Evolutionary conservation across 257 asterid genomes (phyloP).

Genomic region (Scutellaria minor): DNA sequence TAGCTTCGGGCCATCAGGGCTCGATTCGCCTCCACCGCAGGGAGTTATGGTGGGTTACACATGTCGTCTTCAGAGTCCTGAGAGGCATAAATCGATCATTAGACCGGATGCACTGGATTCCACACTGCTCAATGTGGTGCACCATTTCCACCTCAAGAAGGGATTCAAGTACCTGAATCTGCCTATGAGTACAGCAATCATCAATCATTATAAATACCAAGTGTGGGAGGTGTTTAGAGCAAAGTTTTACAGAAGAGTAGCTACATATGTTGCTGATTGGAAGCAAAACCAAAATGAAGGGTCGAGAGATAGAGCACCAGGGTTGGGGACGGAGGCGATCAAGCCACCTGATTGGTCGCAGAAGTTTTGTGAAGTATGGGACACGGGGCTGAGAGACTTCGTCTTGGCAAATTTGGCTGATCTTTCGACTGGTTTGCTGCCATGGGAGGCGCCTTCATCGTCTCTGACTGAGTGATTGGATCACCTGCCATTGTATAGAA

Average conservation of each 20-base stretch:
- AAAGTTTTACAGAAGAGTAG: slow-evolving; percentile 84
- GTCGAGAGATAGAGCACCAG: slow-evolving; percentile 88
- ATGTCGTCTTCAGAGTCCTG: slow-evolving; percentile 82
- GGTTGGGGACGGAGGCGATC: slow-evolving; percentile 88
- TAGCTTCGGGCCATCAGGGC: slow-evolving; percentile 91
- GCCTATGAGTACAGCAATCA: slow-evolving; percentile 62
- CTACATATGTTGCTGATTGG: slow-evolving; percentile 92
- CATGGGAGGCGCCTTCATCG: slow-evolving; percentile 66
- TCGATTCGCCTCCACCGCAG: slow-evolving; percentile 58
- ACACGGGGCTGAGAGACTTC: slow-evolving; percentile 75
- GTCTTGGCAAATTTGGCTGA: slow-evolving; percentile 79
- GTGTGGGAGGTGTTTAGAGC: slow-evolving; percentile 91
- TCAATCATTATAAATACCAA: slow-evolving; percentile 88
- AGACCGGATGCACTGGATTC: slow-evolving; percentile 73
- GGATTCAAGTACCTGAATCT: slow-evolving; percentile 67
- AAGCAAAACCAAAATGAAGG: slow-evolving; percentile 81
- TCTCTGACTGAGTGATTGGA: slow-evolving; percentile 15
- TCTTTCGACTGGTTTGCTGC: slow-evolving; percentile 67
- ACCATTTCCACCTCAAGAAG: slow-evolving; percentile 71
- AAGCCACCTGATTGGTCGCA: slow-evolving; percentile 83
- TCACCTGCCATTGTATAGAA: slow-evolving; percentile 35
- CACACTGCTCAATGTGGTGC: slow-evolving; percentile 82
- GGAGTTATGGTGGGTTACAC: slow-evolving; percentile 87
- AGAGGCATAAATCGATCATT: slow-evolving; percentile 87
- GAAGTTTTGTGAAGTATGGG: slow-evolving; percentile 89